Percentiles rank a stretch among this genome's conserved stretches.
Conservation (phyloP, 2,329 filamentous ascomycete species). For the Fusarium setosum region DNA sequence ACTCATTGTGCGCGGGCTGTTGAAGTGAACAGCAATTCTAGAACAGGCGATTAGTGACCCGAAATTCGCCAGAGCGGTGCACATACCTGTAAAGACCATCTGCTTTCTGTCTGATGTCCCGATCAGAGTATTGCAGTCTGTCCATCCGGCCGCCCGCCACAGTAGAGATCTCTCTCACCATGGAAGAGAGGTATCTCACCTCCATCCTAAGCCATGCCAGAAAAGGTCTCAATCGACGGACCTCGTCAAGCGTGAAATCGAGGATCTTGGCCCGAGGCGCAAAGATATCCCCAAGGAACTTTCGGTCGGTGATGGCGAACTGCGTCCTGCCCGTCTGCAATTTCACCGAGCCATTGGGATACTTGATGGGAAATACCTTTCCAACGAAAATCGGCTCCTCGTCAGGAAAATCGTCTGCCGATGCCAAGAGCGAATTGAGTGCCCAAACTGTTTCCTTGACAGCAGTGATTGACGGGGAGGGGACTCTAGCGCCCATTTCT, state of each 20-base stretch:
- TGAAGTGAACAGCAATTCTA: slow-evolving; percentile 39
- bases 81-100: slow-evolving; percentile 48
- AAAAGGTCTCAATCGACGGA: slow-evolving; percentile 44
- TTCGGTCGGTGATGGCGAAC: slow-evolving; percentile 51
- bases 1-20: slow-evolving; percentile 26
- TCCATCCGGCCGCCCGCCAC: slow-evolving; percentile 24
- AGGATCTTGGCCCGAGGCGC: slow-evolving; percentile 44
- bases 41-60: not conserved
- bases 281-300: slow-evolving; percentile 44
- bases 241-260: slow-evolving; percentile 50
- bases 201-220: slow-evolving; percentile 49
- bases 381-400: slow-evolving; percentile 15
- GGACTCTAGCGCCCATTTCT: slow-evolving; percentile 13
- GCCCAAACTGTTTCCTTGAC: slow-evolving; percentile 47
- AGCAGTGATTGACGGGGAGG: slow-evolving; percentile 24
- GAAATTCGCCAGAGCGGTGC: fast-evolving
- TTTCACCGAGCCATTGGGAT: slow-evolving; percentile 24
- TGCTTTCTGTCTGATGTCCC: slow-evolving; percentile 46
- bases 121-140: slow-evolving; percentile 32
- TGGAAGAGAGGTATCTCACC: slow-evolving; percentile 46
- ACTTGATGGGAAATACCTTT: slow-evolving; percentile 38
- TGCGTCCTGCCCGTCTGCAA: slow-evolving; percentile 22
- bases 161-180: slow-evolving; percentile 49
- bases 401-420: not conserved
- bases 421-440: slow-evolving; percentile 47